Percentiles rank a stretch among this genome's conserved stretches.
phyloP scores from a whole-genome alignment of 345 rosid species.

The Corchorus capsularis region DNA sequence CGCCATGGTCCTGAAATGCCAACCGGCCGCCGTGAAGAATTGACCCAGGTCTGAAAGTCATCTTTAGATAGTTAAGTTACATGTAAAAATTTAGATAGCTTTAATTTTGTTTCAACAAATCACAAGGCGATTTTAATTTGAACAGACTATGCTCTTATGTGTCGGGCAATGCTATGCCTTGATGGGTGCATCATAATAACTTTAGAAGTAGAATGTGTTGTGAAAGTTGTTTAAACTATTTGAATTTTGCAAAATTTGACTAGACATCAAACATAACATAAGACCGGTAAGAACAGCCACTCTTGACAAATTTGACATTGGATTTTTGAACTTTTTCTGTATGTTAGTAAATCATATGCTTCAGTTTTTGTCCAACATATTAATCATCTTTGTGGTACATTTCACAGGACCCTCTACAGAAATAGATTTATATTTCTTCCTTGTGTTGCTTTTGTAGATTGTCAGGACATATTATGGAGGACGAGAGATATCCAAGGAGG shows the following conservation, averaged over 20 bases:
- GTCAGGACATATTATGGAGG: slow-evolving; percentile 89
- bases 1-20: slow-evolving; percentile 93
- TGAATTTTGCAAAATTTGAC: background rate
- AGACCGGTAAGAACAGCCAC: background rate
- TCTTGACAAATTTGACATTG: background rate
- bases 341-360: background rate
- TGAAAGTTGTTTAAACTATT: background rate
- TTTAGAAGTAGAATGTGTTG: background rate
- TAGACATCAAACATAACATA: background rate
- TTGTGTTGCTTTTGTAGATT: slow-evolving; percentile 37
- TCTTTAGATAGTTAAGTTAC: background rate
- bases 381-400: background rate
- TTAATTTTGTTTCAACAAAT: background rate
- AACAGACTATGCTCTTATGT: background rate
- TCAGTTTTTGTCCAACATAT: background rate
- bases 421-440: slow-evolving; percentile 6
- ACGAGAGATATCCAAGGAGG: slow-evolving; percentile 75
- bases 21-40: slow-evolving; percentile 64
- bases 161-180: background rate
- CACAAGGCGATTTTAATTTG: background rate
- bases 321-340: background rate
- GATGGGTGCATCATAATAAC: background rate
- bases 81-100: background rate
- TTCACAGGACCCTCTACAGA: background rate
- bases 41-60: slow-evolving; percentile 54